Evolutionary conservation across 306 rosid species (phyloP).

Genomic region (Corylus americana): DNA sequence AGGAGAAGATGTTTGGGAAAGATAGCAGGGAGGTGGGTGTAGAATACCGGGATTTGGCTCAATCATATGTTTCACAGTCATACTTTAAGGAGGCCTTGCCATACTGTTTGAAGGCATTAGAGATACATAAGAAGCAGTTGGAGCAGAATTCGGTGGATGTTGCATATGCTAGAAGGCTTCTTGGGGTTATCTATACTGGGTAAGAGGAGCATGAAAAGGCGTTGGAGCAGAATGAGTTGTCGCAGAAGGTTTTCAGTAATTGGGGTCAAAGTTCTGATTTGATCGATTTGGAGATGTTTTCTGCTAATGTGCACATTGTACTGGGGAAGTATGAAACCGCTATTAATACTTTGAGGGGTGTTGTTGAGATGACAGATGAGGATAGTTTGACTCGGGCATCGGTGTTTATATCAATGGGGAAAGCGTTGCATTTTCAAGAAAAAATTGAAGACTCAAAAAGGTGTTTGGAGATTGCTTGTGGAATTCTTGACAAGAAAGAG

Average conservation of each 20-base stretch:
- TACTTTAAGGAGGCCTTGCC: slow-evolving; percentile 74
- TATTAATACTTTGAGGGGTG: slow-evolving; percentile 63
- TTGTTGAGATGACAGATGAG: slow-evolving; percentile 58
- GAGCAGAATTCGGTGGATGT: slow-evolving; percentile 87
- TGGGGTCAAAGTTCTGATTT: slow-evolving; percentile 80
- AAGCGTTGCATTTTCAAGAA: slow-evolving; percentile 72
- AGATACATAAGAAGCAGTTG: slow-evolving; percentile 59
- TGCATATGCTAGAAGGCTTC: slow-evolving; percentile 75
- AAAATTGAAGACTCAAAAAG: slow-evolving; percentile 62
- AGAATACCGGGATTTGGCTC: slow-evolving; percentile 68
- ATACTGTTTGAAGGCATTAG: slow-evolving; percentile 78
- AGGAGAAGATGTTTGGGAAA: slow-evolving; percentile 52
- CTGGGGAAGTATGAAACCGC: slow-evolving; percentile 78
- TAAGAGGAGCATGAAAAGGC: slow-evolving; percentile 89
- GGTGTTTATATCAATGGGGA: slow-evolving; percentile 82
- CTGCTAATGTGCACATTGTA: slow-evolving; percentile 89
- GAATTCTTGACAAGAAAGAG: slow-evolving; percentile 79
- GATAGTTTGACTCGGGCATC: slow-evolving; percentile 73
- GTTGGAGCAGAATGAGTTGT: slow-evolving; percentile 75
- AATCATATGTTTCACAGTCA: slow-evolving; percentile 69
- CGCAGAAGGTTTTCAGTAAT: slow-evolving; percentile 72
- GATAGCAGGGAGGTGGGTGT: slow-evolving; percentile 74
- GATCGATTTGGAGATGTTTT: slow-evolving; percentile 69
- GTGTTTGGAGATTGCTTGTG: slow-evolving; percentile 75
- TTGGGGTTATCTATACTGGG: slow-evolving; percentile 77